Percentiles rank a stretch among this genome's conserved stretches.
Conservation (phyloP, 2,329 filamentous ascomycete species). For the Neofusicoccum sp. region DNA sequence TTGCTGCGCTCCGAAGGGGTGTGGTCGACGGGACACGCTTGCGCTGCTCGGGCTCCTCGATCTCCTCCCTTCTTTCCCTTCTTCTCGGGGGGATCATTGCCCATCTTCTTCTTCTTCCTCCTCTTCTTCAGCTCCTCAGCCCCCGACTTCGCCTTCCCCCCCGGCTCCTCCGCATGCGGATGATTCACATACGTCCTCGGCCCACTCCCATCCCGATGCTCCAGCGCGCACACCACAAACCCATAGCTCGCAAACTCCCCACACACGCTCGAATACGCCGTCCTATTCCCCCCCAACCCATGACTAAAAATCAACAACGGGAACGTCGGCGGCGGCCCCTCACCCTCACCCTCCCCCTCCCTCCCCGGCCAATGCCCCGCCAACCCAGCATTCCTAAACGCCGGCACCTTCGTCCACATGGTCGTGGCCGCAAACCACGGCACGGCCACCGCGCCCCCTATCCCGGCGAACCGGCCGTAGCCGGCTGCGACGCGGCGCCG, state of each 20-base stretch:
- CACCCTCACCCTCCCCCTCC: constrained; percentile 21
- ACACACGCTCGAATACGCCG: constrained; percentile 62
- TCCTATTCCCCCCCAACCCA: constrained; percentile 62
- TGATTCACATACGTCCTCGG: constrained; percentile 62
- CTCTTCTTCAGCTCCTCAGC: neutral
- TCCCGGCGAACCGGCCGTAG: constrained; percentile 60
- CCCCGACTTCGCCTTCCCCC: neutral
- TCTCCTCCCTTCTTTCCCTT: neutral
- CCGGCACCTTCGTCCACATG: constrained; percentile 65
- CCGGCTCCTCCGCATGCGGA: constrained; percentile 34
- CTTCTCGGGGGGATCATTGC: neutral
- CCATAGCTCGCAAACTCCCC: constrained; percentile 66
- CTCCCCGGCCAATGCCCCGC: constrained; percentile 54
- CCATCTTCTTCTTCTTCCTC: neutral
- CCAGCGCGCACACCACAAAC: constrained; percentile 63
- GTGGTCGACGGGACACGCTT: constrained; percentile 35
- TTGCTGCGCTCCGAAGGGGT: constrained; percentile 37
- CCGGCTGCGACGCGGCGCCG: constrained; percentile 56
- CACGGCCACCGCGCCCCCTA: constrained; percentile 48
- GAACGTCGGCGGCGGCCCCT: constrained; percentile 46
- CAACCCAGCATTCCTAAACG: constrained; percentile 59
- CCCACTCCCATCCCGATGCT: constrained; percentile 65
- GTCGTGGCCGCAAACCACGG: constrained; percentile 57
- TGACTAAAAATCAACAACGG: constrained; percentile 66
- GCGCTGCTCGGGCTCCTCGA: constrained; percentile 30